Base-by-base conservation (phyloP, 2,329 filamentous ascomycete species). In the Xylariaceae sp. region DNA sequence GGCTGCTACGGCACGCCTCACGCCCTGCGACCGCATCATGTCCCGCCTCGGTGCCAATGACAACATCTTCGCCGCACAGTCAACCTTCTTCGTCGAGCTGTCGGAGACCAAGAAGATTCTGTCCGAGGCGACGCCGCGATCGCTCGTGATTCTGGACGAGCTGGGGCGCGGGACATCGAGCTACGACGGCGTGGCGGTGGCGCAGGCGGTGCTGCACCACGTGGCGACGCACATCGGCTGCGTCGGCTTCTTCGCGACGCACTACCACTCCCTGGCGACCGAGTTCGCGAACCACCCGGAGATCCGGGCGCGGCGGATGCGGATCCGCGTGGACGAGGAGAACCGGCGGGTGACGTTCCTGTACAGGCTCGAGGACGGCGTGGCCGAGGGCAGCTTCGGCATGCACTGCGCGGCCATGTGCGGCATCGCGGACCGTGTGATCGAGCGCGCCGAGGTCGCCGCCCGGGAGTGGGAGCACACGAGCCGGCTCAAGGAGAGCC, bases 381-480 rank as follows among this genome's bases (percentile, higher is more conserved):
- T 97, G 8, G 92, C 92, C 0, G 89, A 97, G 62, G 92, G 92
- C 12, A 94, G 87, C 56, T 98, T 97, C 57, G 92, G 92, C 54
- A 98, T 98, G 92, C 92, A 98, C 62, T 98, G 92, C 59, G 92
- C 92, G 1, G 83, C 88, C 44, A 98, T 98, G 92, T 98, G 92
- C 54, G 92, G 92, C 1, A 97, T 98, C 48, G 79, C 88, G 0
- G 70, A 71, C 31, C 81, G 81, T 39, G 81, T 98, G 12, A 88
- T 98, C 46, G 81, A 89, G 57, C 70, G 84, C 15, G 92, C 92
- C 0, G 92, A 98, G 63, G 77, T 82, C 15, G 92, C 92, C 5
- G 92, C 92, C 2, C 81, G 74, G 51, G 86, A 88, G 55, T 97
- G 92, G 88, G 92, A 98, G 66, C 88, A 96, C 62, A 97, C 92